A percentile compares a stretch with the other conserved stretches of the same genome.
Evolutionary conservation across 768 basidiomycete species (phyloP).

Genomic region (Serpula lacrymans): DNA sequence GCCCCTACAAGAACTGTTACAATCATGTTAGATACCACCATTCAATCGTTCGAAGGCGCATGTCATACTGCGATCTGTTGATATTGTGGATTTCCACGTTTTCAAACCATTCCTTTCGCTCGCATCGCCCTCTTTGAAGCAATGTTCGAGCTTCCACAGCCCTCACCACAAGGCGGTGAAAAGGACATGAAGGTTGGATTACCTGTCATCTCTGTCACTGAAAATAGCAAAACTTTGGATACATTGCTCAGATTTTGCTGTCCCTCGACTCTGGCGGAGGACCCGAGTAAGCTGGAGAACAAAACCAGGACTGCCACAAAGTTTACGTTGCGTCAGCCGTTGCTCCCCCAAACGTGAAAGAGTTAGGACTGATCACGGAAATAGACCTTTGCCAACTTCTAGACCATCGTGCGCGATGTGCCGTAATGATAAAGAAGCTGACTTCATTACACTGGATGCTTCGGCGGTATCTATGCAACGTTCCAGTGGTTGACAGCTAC

Average conservation of each 20-base stretch:
- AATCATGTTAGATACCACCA: slow-evolving; percentile 7
- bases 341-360: slow-evolving; percentile 20
- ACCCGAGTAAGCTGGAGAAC: slow-evolving; percentile 14
- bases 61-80: slow-evolving; percentile 22
- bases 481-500: too few species aligned
- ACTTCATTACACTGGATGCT: too few species aligned
- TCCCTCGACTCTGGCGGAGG: slow-evolving; percentile 17
- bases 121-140: slow-evolving; percentile 31
- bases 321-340: slow-evolving; percentile 20
- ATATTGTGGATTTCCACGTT: slow-evolving; percentile 26
- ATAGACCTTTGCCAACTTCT: slow-evolving; percentile 22
- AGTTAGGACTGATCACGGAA: slow-evolving; percentile 23
- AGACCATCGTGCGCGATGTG: slow-evolving; percentile 14
- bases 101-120: slow-evolving; percentile 31
- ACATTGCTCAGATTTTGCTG: slow-evolving; percentile 24
- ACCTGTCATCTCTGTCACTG: slow-evolving; percentile 16
- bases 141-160: slow-evolving; percentile 29
- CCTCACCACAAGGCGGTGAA: slow-evolving; percentile 36
- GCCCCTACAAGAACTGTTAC: too few species aligned
- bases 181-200: slow-evolving; percentile 6
- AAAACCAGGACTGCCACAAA: slow-evolving; percentile 26
- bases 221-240: slow-evolving; percentile 20
- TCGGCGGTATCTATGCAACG: too few species aligned
- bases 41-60: slow-evolving; percentile 20
- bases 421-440: slow-evolving; percentile 7